phyloP scores from a whole-genome alignment of 768 basidiomycete species.

The Suillus plorans region DNA sequence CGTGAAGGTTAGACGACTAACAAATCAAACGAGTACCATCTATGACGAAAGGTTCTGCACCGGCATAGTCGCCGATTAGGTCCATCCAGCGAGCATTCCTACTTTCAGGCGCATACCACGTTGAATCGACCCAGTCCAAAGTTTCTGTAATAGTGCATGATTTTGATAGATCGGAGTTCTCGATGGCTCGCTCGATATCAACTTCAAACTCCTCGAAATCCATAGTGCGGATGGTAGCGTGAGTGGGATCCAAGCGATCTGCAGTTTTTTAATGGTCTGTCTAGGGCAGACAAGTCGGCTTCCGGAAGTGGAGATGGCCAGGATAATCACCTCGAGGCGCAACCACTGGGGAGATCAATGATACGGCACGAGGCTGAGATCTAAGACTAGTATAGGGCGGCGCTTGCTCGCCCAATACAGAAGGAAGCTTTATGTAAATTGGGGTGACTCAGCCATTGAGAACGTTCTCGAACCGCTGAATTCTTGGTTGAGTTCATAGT shows the following conservation, averaged over 20 bases:
- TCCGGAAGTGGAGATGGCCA: neutral
- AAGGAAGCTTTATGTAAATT: neutral
- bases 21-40: constrained; percentile 43
- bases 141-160: constrained; percentile 21
- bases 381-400: neutral
- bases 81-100: constrained; percentile 61
- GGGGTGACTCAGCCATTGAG: neutral
- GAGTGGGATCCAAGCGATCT: neutral
- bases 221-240: constrained; percentile 21
- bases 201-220: constrained; percentile 41
- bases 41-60: constrained; percentile 61
- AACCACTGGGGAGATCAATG: neutral
- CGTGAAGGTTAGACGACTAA: neutral
- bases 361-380: neutral
- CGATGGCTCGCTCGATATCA: constrained; percentile 6
- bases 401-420: neutral
- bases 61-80: constrained; percentile 69
- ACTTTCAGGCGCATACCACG: constrained; percentile 39
- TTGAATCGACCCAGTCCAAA: constrained; percentile 31
- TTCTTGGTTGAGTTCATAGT: neutral
- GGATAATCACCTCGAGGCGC: constrained; percentile 1
- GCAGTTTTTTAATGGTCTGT: neutral
- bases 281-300: neutral
- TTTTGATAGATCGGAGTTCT: neutral
- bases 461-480: neutral